phyloP scores from a whole-genome alignment of 1,284 basidiomycete genomes.

The Wallemia mellicola region DNA sequence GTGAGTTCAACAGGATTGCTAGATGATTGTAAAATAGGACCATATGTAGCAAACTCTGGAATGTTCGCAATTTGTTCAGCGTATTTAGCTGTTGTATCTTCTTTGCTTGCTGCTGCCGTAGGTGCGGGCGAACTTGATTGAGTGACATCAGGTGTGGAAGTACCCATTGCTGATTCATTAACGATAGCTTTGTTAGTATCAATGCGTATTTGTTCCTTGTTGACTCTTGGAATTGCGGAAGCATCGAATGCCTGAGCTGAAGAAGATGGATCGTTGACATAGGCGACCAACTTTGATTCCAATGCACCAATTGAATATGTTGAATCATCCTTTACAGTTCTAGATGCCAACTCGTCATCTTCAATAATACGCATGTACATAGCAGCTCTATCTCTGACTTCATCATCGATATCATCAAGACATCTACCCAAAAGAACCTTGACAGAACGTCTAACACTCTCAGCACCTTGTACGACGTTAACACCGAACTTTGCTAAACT shows the following conservation, averaged over 20 bases:
- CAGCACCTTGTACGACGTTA: constrained; percentile 36
- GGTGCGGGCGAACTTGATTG: too few species aligned
- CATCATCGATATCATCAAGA: constrained; percentile 93
- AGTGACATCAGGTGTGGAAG: too few species aligned
- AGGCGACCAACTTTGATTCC: not conserved
- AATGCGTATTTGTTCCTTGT: constrained; percentile 41
- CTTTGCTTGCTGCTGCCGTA: not conserved
- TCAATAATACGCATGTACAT: constrained; percentile 66
- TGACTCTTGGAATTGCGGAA: not conserved
- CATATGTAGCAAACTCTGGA: constrained; percentile 61
- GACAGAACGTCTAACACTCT: constrained; percentile 51
- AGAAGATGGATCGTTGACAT: too few species aligned
- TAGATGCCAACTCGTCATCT: constrained; percentile 46
- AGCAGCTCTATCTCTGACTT: constrained; percentile 90
- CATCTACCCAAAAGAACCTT: constrained; percentile 58
- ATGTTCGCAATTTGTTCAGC: constrained; percentile 32
- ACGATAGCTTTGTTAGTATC: constrained; percentile 27
- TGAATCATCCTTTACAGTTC: constrained; percentile 45
- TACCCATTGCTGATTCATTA: too few species aligned
- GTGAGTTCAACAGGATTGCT: constrained; percentile 54
- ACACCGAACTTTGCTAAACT: constrained; percentile 92
- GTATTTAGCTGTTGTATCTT: not conserved
- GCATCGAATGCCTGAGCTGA: not conserved
- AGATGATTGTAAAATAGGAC: constrained; percentile 62
- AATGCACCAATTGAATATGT: not conserved